Percentiles rank a stretch among this genome's conserved stretches.
Evolutionary conservation across 306 rosid species (phyloP).

Genomic region (Pyrus pyrifolia): DNA sequence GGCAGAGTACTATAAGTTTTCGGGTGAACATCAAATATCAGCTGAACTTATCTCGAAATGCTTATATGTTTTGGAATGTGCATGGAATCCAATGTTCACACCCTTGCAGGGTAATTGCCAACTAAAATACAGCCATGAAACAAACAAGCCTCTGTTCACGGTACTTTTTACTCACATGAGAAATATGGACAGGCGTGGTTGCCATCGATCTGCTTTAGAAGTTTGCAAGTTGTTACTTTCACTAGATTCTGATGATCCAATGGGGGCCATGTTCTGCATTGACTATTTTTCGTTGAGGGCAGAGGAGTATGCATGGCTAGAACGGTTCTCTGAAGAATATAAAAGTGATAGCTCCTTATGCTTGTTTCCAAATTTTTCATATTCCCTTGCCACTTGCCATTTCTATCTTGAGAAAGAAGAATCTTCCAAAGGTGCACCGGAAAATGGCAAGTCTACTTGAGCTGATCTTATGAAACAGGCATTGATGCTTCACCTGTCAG

Average conservation of each 20-base stretch:
- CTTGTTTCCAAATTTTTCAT: constrained; percentile 89
- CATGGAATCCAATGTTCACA: constrained; percentile 78
- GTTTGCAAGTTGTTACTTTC: constrained; percentile 90
- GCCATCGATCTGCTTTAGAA: constrained; percentile 94
- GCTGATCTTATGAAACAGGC: constrained; percentile 93
- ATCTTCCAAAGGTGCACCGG: constrained; percentile 24
- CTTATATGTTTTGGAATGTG: constrained; percentile 88
- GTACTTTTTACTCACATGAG: constrained; percentile 84
- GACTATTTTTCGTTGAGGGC: constrained; percentile 88
- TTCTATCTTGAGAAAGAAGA: constrained; percentile 65
- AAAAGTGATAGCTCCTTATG: constrained; percentile 75
- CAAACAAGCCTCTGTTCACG: constrained; percentile 63
- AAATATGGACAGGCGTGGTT: constrained; percentile 84
- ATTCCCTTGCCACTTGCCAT: constrained; percentile 79
- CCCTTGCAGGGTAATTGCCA: constrained; percentile 85
- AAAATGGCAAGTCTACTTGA: constrained; percentile 50
- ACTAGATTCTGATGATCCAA: constrained; percentile 83
- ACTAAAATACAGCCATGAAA: constrained; percentile 64
- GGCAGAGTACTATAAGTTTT: constrained; percentile 89
- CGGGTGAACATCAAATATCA: constrained; percentile 91
- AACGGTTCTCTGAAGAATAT: constrained; percentile 73
- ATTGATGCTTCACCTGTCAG: constrained; percentile 89
- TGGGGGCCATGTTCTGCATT: constrained; percentile 84
- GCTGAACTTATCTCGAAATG: constrained; percentile 75
- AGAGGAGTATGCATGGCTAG: constrained; percentile 90